Percentiles rank a stretch among this genome's conserved stretches.
Conservation (phyloP, 805 yeast species). For the Candida tibetensis region DNA sequence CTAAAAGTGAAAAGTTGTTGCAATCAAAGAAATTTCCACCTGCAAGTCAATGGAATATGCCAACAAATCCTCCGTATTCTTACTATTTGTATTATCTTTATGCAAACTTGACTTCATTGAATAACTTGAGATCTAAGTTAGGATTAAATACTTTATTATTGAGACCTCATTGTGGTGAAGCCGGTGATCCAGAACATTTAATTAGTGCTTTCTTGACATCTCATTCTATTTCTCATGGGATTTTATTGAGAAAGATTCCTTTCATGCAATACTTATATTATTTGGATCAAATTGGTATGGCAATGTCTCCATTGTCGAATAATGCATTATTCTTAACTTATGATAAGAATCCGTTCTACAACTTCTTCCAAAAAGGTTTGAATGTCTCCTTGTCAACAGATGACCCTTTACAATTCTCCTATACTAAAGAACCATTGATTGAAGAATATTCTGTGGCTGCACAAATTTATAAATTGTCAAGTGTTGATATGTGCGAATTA, state of each 20-base stretch:
- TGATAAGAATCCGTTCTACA: conserved; percentile 93
- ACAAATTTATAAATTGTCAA: conserved; percentile 89
- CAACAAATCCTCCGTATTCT: conserved; percentile 94
- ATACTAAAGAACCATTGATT: conserved; percentile 94
- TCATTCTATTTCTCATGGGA: conserved; percentile 95
- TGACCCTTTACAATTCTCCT: conserved; percentile 96
- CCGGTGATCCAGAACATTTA: conserved; percentile 99
- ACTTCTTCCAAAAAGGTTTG: conserved; percentile 87
- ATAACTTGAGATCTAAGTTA: conserved; percentile 73
- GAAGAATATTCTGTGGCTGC: conserved; percentile 99
- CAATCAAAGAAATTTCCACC: conserved; percentile 74
- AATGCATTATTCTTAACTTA: conserved; percentile 94
- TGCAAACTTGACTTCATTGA: conserved; percentile 82
- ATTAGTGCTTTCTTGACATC: conserved; percentile 85
- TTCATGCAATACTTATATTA: conserved; percentile 91
- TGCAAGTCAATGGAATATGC: conserved; percentile 78
- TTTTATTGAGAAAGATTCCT: conserved; percentile 87
- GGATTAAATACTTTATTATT: conserved; percentile 88
- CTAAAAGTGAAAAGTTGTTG: conserved; percentile 80
- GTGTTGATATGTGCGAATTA: conserved; percentile 96
- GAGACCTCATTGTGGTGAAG: conserved; percentile 98
- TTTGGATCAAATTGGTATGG: conserved; percentile 92
- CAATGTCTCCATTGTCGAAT: conserved; percentile 97
- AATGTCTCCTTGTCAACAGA: conserved; percentile 94
- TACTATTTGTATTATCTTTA: conserved; percentile 88